Base-by-base conservation (phyloP, 2,329 filamentous ascomycete genomes). In the Aureobasidium sp. region DNA sequence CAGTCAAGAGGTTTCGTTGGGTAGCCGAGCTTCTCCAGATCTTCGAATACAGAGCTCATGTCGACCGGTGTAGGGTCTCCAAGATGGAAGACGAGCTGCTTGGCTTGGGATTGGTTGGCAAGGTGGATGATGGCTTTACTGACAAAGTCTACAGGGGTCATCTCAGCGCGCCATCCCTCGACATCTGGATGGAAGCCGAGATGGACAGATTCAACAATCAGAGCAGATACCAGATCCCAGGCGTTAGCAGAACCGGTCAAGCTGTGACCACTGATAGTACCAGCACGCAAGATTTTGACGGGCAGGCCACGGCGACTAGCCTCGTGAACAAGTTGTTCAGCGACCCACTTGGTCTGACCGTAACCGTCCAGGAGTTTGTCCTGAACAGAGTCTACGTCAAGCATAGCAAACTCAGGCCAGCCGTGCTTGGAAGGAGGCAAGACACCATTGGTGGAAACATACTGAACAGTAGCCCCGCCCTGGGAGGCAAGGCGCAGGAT, bases 61-160 rank as follows among this genome's bases (percentile, higher is more conserved):
- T 84, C 77, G 2, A 90, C 81, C 1, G 89, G 89, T 45, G 82
- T 80, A 3, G 89, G 83, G 66, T 92, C 88, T 6, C 89, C 89
- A 0, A 92, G 77, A 67, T 92, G 89, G 74, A 89, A 90, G 8
- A 91, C 75, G 0, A 80, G 79, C 68, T 89, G 86, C 11, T 85
- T 79, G 1, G 80, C 78, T 39, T 85, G 79, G 0, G 76, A 81
- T 62, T 90, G 81, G 66, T 87, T 85, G 44, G 86, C 81, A 27
- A 92, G 80, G 21, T 87, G 84, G 29, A 89, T 77, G 65, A 93
- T 89, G 4, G 88, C 85, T 64, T 85, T 85, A 74, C 85, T 89
- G 62, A 91, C 88, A 68, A 90, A 91, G 73, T 93, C 89, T 14
- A 91, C 89, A 0, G 89, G 89, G 0, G 89, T 91, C 89, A 92